Percentiles rank a stretch among this genome's conserved stretches.
Evolutionary conservation across 2,329 filamentous ascomycete species (phyloP).

Genomic region (Nigrospora osmanthi): DNA sequence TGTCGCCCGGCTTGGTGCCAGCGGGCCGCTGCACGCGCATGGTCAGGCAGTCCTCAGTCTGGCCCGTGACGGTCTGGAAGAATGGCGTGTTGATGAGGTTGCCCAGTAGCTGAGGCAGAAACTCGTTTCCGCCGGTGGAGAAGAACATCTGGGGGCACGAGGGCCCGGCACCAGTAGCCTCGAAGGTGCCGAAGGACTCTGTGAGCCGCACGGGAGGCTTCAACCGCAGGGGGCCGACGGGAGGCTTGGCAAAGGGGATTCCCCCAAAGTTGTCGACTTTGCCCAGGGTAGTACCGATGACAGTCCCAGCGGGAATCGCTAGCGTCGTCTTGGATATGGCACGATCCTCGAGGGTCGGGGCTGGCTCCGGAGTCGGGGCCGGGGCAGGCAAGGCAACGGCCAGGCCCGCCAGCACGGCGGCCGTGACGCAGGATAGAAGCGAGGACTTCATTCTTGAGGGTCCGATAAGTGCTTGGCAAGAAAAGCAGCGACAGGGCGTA

Average conservation of each 20-base stretch:
- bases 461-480: too few relatives aligned
- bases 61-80: slow-evolving; percentile 44
- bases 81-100: slow-evolving; percentile 46
- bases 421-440: neutral
- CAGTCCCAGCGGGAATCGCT: slow-evolving; percentile 16
- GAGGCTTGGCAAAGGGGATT: slow-evolving; percentile 68
- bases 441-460: slow-evolving; percentile 1
- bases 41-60: slow-evolving; percentile 58
- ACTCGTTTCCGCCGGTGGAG: slow-evolving; percentile 26
- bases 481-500: too few relatives aligned
- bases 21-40: slow-evolving; percentile 52
- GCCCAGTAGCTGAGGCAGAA: slow-evolving; percentile 32
- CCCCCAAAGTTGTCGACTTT: slow-evolving; percentile 62
- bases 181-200: slow-evolving; percentile 48
- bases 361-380: neutral
- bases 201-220: slow-evolving; percentile 58
- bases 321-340: slow-evolving; percentile 13
- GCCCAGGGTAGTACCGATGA: slow-evolving; percentile 15
- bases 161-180: slow-evolving; percentile 48
- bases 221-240: slow-evolving; percentile 57
- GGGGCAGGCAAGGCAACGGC: slow-evolving; percentile 5
- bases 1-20: slow-evolving; percentile 43
- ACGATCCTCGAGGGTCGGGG: slow-evolving; percentile 12
- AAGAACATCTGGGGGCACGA: slow-evolving; percentile 68
- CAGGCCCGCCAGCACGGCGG: neutral